A percentile compares a stretch with the other conserved stretches of the same genome.
These are phyloP conservation scores for Epithemia pelagica DNA, from an alignment of 108 stramenopile genomes.

Conservation along the genomic window DNA sequence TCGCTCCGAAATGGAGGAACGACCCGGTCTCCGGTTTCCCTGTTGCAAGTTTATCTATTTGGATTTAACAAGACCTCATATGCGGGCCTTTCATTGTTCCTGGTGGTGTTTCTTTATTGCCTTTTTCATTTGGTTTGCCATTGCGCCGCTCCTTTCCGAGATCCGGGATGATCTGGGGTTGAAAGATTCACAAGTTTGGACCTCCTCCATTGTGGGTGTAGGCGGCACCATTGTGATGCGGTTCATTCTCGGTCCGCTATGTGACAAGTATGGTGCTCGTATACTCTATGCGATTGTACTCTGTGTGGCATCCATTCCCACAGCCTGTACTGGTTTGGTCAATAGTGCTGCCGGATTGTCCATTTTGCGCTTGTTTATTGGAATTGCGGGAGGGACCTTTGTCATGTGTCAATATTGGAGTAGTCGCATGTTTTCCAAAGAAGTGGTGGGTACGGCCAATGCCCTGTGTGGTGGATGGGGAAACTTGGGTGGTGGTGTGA, in stretches of 20 bases:
- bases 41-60: conserved; percentile 11
- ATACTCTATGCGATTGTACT: conserved; percentile 59
- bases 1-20: background rate
- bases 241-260: conserved; percentile 63
- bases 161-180: conserved; percentile 52
- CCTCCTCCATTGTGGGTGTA: conserved; percentile 69
- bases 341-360: conserved; percentile 55
- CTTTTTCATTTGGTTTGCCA: conserved; percentile 83
- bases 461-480: conserved; percentile 88
- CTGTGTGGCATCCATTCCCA: conserved; percentile 59
- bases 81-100: conserved; percentile 82
- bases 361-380: conserved; percentile 72
- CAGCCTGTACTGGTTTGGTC: conserved; percentile 75
- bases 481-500: conserved; percentile 86
- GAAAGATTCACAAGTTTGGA: conserved; percentile 71
- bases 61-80: conserved; percentile 65
- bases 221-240: conserved; percentile 66
- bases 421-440: conserved; percentile 76
- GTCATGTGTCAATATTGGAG: conserved; percentile 92
- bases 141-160: conserved; percentile 78
- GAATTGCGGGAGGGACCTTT: conserved; percentile 79
- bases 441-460: conserved; percentile 87
- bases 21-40: background rate
- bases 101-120: conserved; percentile 66
- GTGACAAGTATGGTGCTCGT: conserved; percentile 77